These are phyloP conservation scores for Claviceps digitariae DNA, from an alignment of 2,329 filamentous ascomycete genomes.

Conservation along the genomic window DNA sequence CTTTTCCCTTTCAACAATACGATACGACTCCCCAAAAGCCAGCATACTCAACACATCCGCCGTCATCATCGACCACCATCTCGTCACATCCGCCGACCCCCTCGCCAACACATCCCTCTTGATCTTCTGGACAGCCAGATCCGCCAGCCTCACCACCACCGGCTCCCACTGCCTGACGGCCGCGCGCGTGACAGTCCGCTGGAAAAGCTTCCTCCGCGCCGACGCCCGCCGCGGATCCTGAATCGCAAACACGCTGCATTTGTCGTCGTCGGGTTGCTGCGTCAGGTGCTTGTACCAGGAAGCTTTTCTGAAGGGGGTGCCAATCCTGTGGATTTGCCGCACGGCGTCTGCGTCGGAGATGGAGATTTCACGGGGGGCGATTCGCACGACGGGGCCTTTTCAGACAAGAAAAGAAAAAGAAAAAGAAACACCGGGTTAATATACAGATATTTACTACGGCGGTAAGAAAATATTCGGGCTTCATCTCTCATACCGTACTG, in stretches of 20 bases:
- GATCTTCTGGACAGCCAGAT: background rate
- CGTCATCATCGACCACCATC: constrained; percentile 2
- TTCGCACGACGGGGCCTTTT: background rate
- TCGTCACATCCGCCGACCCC: background rate
- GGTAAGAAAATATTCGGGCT: background rate
- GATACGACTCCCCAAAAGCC: background rate
- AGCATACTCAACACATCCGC: background rate
- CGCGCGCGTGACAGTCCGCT: background rate
- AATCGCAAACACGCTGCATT: background rate
- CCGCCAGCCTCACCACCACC: background rate
- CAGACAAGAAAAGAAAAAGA: background rate
- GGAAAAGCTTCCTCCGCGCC: background rate
- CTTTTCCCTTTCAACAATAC: background rate
- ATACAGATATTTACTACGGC: no score
- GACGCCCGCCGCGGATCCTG: background rate
- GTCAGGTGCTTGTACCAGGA: background rate
- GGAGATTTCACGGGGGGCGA: background rate
- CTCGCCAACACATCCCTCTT: background rate
- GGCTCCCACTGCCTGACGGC: constrained; percentile 1
- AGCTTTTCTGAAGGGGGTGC: background rate
- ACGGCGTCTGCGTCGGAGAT: background rate
- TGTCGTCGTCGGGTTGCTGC: background rate
- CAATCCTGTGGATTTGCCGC: background rate
- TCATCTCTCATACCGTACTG: background rate
- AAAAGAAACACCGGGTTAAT: background rate